A percentile compares a stretch with the other conserved stretches of the same genome.
These are phyloP conservation scores for Lentinula guzmanii DNA, from an alignment of 768 basidiomycete species.

Conservation along the genomic window DNA sequence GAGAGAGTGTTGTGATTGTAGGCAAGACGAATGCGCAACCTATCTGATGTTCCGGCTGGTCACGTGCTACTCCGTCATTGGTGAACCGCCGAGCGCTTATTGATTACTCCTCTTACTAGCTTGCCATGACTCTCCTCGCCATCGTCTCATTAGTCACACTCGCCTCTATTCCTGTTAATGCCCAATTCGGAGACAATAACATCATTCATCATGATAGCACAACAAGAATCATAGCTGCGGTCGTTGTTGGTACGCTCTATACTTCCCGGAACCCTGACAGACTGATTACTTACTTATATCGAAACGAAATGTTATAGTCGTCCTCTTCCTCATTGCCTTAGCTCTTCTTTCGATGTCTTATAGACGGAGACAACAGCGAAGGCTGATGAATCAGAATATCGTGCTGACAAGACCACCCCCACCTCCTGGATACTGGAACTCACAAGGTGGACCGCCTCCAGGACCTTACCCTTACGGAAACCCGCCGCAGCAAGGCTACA, in stretches of 20 bases:
- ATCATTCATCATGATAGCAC: neutral
- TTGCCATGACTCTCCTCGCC: neutral
- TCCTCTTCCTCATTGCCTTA: neutral
- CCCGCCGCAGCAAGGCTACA: neutral
- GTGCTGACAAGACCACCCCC: neutral
- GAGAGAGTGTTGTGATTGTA: too few relatives aligned
- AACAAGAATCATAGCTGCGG: neutral
- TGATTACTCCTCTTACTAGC: neutral
- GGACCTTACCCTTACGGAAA: neutral
- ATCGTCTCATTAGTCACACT: neutral
- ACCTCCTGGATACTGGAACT: conserved; percentile 1
- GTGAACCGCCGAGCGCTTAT: neutral
- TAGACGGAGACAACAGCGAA: neutral
- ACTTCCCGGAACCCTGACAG: neutral
- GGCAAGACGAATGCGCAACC: too few relatives aligned
- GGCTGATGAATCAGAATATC: neutral
- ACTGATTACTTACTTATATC: too few relatives aligned
- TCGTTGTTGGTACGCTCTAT: neutral
- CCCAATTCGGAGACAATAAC: neutral
- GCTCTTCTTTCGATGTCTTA: neutral
- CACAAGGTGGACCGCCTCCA: neutral
- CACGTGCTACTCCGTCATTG: neutral
- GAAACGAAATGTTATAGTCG: neutral
- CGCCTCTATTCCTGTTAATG: neutral
- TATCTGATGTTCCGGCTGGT: neutral